Conservation (phyloP, 2,329 filamentous ascomycete species). For the Phialophora tarda region DNA sequence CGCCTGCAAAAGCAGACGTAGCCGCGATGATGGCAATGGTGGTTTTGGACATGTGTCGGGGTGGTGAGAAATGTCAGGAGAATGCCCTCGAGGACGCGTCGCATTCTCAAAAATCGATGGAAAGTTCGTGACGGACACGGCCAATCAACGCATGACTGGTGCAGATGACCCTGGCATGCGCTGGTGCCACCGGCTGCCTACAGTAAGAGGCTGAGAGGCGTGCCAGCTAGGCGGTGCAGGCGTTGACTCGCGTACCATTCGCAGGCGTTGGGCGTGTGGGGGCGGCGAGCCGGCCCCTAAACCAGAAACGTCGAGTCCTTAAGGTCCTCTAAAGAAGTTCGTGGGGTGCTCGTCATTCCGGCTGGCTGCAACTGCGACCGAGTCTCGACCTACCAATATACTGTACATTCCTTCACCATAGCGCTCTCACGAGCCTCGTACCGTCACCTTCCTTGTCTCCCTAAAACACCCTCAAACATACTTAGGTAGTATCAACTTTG, state of each 20-base stretch:
- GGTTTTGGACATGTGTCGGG: conserved; percentile 71
- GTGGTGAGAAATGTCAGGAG: not conserved
- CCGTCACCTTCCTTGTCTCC: not conserved
- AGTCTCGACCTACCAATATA: conserved; percentile 4
- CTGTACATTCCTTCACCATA: not conserved
- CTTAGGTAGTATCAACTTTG: not conserved
- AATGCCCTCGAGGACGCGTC: conserved; percentile 14
- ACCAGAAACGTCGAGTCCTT: conserved; percentile 8
- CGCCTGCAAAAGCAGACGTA: conserved; percentile 76
- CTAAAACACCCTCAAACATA: not conserved
- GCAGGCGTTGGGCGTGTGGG: not conserved
- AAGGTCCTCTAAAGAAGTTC: conserved; percentile 24
- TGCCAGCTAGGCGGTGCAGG: not conserved
- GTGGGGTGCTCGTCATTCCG: conserved; percentile 13
- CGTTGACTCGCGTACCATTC: not conserved
- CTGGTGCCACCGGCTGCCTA: not conserved
- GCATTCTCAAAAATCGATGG: too few relatives aligned
- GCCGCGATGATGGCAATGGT: conserved; percentile 77
- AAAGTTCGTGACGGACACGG: conserved; percentile 10
- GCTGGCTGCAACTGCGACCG: conserved; percentile 11
- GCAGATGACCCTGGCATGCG: not conserved
- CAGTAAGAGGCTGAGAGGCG: not conserved
- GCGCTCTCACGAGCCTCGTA: not conserved
- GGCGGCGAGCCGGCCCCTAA: not conserved
- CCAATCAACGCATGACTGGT: conserved; percentile 10